These are phyloP conservation scores for Nannochloris sp. DNA, from an alignment of 139 green algal genomes.

Conservation along the genomic window DNA sequence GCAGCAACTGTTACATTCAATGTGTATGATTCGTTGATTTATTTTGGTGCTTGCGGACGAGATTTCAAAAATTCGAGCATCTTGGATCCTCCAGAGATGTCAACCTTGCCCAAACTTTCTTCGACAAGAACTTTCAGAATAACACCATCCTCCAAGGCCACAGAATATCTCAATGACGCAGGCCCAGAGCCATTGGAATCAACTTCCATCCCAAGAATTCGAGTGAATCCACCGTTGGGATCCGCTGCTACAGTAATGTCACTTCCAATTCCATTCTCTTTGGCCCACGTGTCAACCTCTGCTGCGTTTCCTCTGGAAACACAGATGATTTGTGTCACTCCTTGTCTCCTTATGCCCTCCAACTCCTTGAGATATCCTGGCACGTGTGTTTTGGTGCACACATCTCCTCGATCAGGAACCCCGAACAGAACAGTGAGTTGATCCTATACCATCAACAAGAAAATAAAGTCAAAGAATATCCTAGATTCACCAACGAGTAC, in stretches of 20 bases:
- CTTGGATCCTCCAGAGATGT: constrained; percentile 15
- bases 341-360: constrained; percentile 25
- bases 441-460: constrained; percentile 18
- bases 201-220: constrained; percentile 32
- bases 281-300: constrained; percentile 26
- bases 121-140: constrained; percentile 41
- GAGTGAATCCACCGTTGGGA: constrained; percentile 16
- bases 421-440: constrained; percentile 34
- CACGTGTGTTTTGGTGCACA: constrained; percentile 37
- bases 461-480: not conserved
- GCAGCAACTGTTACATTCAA: no score
- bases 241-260: constrained; percentile 17
- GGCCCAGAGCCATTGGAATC: not conserved
- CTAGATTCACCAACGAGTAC: not conserved
- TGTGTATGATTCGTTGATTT: not conserved
- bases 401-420: constrained; percentile 40
- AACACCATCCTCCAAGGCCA: constrained; percentile 30
- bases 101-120: constrained; percentile 9
- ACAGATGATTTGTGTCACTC: constrained; percentile 31
- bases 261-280: constrained; percentile 3
- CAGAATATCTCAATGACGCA: constrained; percentile 19
- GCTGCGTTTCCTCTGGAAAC: constrained; percentile 19
- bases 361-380: constrained; percentile 28
- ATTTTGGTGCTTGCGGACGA: not conserved
- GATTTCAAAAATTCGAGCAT: constrained; percentile 25